Evolutionary conservation across 164 flowering plant species (phyloP).

Genomic region (Stephania japonica): DNA sequence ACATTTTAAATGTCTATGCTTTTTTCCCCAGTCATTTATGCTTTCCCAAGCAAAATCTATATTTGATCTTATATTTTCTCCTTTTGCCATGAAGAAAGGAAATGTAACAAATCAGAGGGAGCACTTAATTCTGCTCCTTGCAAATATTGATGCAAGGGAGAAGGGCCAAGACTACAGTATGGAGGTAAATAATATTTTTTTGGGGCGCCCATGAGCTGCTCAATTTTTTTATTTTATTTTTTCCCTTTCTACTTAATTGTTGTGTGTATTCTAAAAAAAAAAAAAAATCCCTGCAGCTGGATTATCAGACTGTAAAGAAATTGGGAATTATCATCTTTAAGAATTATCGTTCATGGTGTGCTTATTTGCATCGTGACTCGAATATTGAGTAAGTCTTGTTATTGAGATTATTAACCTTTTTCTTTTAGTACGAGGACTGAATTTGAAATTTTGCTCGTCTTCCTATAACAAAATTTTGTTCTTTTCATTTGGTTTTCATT

Average conservation of each 20-base stretch:
- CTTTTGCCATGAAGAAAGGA: conserved; percentile 62
- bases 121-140: conserved; percentile 88
- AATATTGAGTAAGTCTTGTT: conserved; percentile 46
- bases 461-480: neutral
- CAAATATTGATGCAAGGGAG: conserved; percentile 64
- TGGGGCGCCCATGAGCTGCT: neutral
- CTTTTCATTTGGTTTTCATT: conserved; percentile 9
- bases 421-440: neutral
- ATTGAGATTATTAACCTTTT: neutral
- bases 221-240: neutral
- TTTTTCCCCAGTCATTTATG: neutral
- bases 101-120: conserved; percentile 98
- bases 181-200: conserved; percentile 32
- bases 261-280: neutral
- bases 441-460: neutral
- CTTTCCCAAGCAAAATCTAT: neutral
- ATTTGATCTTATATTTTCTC: conserved; percentile 5
- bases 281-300: conserved; percentile 47
- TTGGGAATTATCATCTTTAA: conserved; percentile 65
- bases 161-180: conserved; percentile 29
- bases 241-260: neutral
- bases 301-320: conserved; percentile 35
- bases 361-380: conserved; percentile 55
- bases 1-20: neutral
- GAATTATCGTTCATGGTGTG: conserved; percentile 87